phyloP scores from a whole-genome alignment of 2,329 filamentous ascomycete genomes.

The Calonectria honghensis region DNA sequence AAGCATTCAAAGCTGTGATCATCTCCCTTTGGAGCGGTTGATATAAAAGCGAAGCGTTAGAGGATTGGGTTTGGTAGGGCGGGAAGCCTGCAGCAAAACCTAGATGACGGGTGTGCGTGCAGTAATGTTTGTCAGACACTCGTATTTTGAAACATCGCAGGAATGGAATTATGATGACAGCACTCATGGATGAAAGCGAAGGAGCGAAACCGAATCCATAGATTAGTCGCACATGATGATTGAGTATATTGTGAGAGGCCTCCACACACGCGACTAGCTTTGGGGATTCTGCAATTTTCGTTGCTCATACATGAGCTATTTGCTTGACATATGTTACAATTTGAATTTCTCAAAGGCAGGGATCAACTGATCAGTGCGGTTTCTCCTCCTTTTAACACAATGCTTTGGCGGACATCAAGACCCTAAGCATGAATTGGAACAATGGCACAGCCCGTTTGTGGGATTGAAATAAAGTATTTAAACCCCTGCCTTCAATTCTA shows the following conservation, averaged over 20 bases:
- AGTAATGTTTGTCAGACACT: not conserved
- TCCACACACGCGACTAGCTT: not conserved
- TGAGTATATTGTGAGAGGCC: not conserved
- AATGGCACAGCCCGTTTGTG: too few relatives aligned
- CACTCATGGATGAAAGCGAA: not conserved
- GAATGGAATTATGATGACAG: not conserved
- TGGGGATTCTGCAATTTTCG: not conserved
- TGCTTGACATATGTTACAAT: not conserved
- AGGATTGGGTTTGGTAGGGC: not conserved
- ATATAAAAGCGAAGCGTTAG: not conserved
- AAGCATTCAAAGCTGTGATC: not conserved
- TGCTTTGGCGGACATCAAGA: too few relatives aligned
- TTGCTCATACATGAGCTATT: not conserved
- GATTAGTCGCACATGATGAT: not conserved
- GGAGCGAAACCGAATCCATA: not conserved
- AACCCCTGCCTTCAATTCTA: too few relatives aligned
- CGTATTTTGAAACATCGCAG: not conserved
- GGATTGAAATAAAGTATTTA: too few relatives aligned
- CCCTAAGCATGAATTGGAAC: too few relatives aligned
- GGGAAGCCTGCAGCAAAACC: not conserved
- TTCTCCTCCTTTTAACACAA: not conserved
- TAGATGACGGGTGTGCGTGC: not conserved
- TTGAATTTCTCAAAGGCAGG: not conserved
- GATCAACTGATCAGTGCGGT: not conserved
- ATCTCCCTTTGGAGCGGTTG: not conserved